phyloP scores from a whole-genome alignment of 2,329 filamentous ascomycete species.

The Xenosphaeropsis pyriputrescens region DNA sequence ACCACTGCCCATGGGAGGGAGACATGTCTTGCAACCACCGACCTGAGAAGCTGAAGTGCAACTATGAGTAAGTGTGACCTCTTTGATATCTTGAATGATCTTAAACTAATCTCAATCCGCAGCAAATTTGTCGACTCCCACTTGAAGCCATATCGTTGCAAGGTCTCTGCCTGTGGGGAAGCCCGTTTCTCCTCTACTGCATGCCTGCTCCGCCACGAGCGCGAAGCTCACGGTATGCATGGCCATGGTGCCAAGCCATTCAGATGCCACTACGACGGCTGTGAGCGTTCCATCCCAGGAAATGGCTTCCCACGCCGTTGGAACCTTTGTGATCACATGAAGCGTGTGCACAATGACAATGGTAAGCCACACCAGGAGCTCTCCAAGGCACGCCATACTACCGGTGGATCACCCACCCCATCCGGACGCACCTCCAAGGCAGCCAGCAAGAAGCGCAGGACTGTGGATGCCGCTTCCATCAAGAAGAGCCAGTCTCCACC shows the following conservation, averaged over 20 bases:
- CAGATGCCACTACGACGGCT: constrained; percentile 75
- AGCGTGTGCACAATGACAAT: constrained; percentile 61
- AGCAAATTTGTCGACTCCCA: constrained; percentile 98
- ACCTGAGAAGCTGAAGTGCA: constrained; percentile 94
- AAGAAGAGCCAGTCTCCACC: constrained; percentile 1
- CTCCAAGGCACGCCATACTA: constrained; percentile 8
- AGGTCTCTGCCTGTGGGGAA: constrained; percentile 68
- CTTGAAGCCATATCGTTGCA: constrained; percentile 92
- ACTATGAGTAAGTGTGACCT: constrained; percentile 74
- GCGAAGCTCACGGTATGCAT: constrained; percentile 90
- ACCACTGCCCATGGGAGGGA: constrained; percentile 82
- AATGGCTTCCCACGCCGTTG: constrained; percentile 90
- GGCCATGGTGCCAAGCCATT: constrained; percentile 89
- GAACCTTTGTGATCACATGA: constrained; percentile 97
- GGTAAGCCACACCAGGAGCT: constrained; percentile 5
- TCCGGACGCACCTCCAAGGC: constrained; percentile 4
- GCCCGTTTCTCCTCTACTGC: constrained; percentile 90
- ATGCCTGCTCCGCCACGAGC: constrained; percentile 85
- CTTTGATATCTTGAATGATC: not conserved
- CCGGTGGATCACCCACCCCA: constrained; percentile 12
- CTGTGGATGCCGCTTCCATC: not conserved
- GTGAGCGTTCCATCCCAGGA: constrained; percentile 66
- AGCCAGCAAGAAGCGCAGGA: constrained; percentile 2
- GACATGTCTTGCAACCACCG: constrained; percentile 72
- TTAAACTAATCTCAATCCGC: constrained; percentile 13